These are phyloP conservation scores for Quercus berberidifolia DNA, from an alignment of 306 rosid species.

Conservation along the genomic window DNA sequence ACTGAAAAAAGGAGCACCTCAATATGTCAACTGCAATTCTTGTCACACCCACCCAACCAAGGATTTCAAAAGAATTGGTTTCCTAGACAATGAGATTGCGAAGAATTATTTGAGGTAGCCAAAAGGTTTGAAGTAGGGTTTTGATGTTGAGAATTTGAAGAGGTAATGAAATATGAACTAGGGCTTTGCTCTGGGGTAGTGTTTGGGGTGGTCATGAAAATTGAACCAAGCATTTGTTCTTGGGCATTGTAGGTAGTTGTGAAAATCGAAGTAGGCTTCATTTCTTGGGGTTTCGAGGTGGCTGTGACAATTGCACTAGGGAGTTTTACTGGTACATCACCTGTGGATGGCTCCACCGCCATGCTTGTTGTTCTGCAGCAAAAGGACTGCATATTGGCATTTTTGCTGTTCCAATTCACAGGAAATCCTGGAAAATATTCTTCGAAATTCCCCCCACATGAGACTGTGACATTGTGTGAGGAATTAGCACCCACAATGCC, in stretches of 20 bases:
- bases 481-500: background rate
- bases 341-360: background rate
- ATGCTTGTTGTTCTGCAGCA: background rate
- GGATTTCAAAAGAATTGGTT: background rate
- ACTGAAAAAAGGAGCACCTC: background rate
- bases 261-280: background rate
- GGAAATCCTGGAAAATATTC: constrained; percentile 25
- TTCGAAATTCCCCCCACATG: constrained; percentile 17
- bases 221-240: constrained; percentile 3
- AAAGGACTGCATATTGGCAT: constrained; percentile 1
- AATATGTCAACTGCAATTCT: background rate
- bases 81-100: constrained; percentile 1
- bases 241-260: background rate
- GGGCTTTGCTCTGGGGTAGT: constrained; percentile 12
- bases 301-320: background rate
- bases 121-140: background rate
- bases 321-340: background rate
- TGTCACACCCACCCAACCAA: background rate
- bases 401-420: constrained; percentile 17
- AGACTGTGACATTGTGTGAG: background rate
- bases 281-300: background rate
- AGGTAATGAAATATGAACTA: background rate
- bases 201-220: constrained; percentile 5
- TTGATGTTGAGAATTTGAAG: background rate
- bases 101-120: background rate